Percentiles rank a stretch among this genome's conserved stretches.
phyloP scores from a whole-genome alignment of 2,329 filamentous ascomycete genomes.

The Paramyrothecium roridum region DNA sequence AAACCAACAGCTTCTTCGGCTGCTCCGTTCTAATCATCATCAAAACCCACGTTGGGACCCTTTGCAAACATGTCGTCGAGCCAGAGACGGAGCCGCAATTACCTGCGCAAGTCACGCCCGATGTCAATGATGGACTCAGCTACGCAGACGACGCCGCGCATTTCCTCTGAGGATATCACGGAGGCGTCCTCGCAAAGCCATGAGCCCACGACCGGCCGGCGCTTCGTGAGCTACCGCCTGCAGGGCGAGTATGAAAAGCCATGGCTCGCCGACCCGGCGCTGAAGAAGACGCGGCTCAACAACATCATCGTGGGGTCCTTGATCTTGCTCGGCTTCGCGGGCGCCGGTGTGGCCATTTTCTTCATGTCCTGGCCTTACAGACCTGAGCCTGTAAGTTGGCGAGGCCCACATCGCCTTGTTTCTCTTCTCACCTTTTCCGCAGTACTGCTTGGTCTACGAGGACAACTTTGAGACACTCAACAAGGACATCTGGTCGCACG shows the following conservation, averaged over 20 bases:
- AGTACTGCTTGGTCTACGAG: conserved; percentile 49
- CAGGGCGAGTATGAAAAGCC: conserved; percentile 20
- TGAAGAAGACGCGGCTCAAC: conserved; percentile 30
- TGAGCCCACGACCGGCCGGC: conserved; percentile 21
- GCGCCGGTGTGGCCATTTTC: conserved; percentile 29
- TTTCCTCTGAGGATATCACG: background rate
- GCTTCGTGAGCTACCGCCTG: conserved; percentile 19
- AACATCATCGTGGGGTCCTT: conserved; percentile 28
- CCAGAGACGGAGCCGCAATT: background rate
- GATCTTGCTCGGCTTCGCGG: conserved; percentile 27
- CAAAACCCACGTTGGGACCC: no score
- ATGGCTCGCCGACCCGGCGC: conserved; percentile 25
- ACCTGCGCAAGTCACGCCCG: background rate
- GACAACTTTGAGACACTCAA: conserved; percentile 46
- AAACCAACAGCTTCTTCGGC: no score
- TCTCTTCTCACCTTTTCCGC: background rate
- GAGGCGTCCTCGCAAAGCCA: background rate
- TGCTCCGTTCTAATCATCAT: no score
- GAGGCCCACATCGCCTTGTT: background rate
- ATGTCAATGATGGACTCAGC: background rate
- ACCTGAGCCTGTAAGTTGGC: conserved; percentile 12
- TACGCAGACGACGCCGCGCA: background rate
- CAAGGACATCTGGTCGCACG: conserved; percentile 43
- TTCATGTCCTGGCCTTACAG: conserved; percentile 21
- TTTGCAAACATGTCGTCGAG: background rate